Conservation (phyloP, 139 green algal genomes). For the Picochlorum sp. region DNA sequence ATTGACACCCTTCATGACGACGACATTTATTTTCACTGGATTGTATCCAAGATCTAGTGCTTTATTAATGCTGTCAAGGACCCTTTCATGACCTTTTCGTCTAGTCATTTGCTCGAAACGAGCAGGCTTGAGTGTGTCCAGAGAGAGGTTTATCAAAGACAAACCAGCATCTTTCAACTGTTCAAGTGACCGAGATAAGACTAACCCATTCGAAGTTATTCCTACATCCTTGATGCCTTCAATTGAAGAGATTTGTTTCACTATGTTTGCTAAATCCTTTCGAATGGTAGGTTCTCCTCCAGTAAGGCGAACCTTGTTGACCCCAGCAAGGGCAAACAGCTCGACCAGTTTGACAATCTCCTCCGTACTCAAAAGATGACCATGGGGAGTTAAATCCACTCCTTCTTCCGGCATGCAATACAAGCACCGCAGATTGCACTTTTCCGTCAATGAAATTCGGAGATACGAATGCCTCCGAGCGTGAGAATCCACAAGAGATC, state of each 20-base stretch:
- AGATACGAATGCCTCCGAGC: slow-evolving; percentile 89
- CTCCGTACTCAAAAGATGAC: slow-evolving; percentile 54
- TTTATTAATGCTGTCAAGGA: slow-evolving; percentile 67
- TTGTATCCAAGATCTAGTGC: slow-evolving; percentile 71
- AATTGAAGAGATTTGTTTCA: slow-evolving; percentile 38
- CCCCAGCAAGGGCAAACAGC: slow-evolving; percentile 74
- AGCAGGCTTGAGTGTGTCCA: slow-evolving; percentile 84
- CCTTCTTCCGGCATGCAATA: slow-evolving; percentile 99
- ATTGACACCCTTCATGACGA: slow-evolving; percentile 95
- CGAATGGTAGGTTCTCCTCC: slow-evolving; percentile 95
- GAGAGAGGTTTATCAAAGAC: slow-evolving; percentile 80
- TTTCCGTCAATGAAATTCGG: slow-evolving; percentile 94
- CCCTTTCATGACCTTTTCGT: slow-evolving; percentile 60
- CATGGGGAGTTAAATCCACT: slow-evolving; percentile 68
- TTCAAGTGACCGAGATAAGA: slow-evolving; percentile 60
- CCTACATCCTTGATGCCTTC: slow-evolving; percentile 60
- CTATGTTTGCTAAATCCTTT: slow-evolving; percentile 70
- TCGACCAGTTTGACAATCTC: slow-evolving; percentile 70
- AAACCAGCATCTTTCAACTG: slow-evolving; percentile 61
- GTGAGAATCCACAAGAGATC: slow-evolving; percentile 56
- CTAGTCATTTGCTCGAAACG: slow-evolving; percentile 86
- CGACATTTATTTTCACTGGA: slow-evolving; percentile 91
- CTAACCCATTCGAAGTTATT: slow-evolving; percentile 94
- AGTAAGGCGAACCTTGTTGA: slow-evolving; percentile 92
- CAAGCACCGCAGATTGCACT: slow-evolving; percentile 94